Conservation (phyloP, 768 basidiomycete species). For the Lyophyllum decastes region DNA sequence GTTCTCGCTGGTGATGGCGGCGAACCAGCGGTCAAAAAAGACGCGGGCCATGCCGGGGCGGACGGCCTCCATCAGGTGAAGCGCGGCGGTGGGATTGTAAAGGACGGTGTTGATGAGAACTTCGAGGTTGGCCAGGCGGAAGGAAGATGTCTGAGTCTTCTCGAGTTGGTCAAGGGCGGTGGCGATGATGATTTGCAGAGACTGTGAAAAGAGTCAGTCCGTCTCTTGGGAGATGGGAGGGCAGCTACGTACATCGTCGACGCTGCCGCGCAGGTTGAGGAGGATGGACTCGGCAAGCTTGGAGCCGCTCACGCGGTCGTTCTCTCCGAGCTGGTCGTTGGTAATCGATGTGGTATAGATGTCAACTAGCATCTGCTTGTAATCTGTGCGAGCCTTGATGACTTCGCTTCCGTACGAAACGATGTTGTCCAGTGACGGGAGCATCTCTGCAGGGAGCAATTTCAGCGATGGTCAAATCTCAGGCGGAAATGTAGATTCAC, state of each 20-base stretch:
- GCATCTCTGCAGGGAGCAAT: conserved; percentile 64
- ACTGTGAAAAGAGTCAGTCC: conserved; percentile 34
- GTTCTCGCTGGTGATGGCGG: conserved; percentile 58
- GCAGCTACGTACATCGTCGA: conserved; percentile 71
- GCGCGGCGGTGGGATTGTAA: conserved; percentile 79
- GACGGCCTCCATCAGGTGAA: conserved; percentile 71
- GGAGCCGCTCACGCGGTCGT: conserved; percentile 81
- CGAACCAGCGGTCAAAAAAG: conserved; percentile 91
- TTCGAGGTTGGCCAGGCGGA: conserved; percentile 79
- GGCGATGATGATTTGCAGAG: conserved; percentile 63
- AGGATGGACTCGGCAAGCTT: conserved; percentile 84
- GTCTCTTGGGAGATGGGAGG: background rate
- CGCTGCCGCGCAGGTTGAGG: conserved; percentile 73
- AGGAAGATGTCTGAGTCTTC: conserved; percentile 58
- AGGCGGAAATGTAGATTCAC: conserved; percentile 37
- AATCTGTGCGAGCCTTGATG: conserved; percentile 72
- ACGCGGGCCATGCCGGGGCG: conserved; percentile 59
- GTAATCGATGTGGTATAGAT: conserved; percentile 79
- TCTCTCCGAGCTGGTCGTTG: conserved; percentile 75
- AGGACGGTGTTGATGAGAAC: conserved; percentile 81
- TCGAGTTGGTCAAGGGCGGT: conserved; percentile 63
- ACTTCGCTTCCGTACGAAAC: conserved; percentile 79
- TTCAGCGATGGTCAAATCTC: background rate
- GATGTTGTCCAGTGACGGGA: conserved; percentile 87
- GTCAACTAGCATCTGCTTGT: conserved; percentile 79